Conservation (phyloP, 768 basidiomycete species). For the Inosperma sp. region DNA sequence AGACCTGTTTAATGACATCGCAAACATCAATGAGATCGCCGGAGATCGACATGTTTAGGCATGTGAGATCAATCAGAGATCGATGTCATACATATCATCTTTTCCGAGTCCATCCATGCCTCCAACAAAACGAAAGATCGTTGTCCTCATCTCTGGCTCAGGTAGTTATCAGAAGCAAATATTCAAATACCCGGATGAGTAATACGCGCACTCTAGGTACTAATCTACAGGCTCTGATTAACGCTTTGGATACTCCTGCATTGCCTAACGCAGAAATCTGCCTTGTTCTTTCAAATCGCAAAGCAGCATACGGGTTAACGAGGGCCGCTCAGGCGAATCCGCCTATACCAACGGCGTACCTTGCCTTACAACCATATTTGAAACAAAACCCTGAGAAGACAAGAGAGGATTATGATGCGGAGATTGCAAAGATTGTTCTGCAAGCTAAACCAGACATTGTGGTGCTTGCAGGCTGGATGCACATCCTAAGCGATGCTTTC, state of each 20-base stretch:
- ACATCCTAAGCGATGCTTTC: conserved; percentile 82
- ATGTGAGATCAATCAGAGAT: too few relatives aligned
- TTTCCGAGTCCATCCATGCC: conserved; percentile 15
- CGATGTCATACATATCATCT: neutral
- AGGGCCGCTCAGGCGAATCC: conserved; percentile 71
- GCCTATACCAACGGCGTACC: conserved; percentile 75
- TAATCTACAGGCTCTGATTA: conserved; percentile 94
- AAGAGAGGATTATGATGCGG: conserved; percentile 79
- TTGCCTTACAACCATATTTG: conserved; percentile 81
- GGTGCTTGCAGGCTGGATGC: conserved; percentile 99
- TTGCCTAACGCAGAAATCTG: conserved; percentile 68
- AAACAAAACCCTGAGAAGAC: conserved; percentile 69
- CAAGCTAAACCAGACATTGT: conserved; percentile 71
- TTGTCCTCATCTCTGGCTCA: conserved; percentile 52
- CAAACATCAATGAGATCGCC: neutral
- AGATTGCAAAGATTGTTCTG: conserved; percentile 68
- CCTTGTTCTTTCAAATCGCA: conserved; percentile 88
- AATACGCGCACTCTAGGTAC: conserved; percentile 53
- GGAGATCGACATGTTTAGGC: too few relatives aligned
- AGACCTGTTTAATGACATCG: neutral
- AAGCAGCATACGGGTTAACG: conserved; percentile 82
- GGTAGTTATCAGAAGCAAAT: conserved; percentile 31
- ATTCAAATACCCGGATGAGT: too few relatives aligned
- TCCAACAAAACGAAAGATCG: conserved; percentile 29
- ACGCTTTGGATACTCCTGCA: conserved; percentile 72